Evolutionary conservation across 2,329 filamentous ascomycete genomes (phyloP).

Genomic region (Periconia sp.): DNA sequence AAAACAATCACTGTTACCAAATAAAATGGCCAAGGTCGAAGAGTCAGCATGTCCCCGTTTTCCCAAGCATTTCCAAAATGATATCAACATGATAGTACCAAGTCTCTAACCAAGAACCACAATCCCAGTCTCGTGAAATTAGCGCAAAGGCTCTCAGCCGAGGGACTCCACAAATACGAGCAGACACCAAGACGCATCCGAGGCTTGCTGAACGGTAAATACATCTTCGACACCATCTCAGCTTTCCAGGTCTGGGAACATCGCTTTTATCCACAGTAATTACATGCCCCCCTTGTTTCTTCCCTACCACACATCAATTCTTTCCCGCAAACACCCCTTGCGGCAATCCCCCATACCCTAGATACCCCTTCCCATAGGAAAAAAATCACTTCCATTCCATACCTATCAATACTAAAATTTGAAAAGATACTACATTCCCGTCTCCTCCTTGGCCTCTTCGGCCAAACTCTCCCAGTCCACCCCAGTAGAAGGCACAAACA

Average conservation of each 20-base stretch:
- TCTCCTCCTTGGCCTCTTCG: slow-evolving; percentile 16
- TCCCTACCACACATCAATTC: not conserved
- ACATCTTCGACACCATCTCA: slow-evolving; percentile 34
- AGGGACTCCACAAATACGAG: slow-evolving; percentile 40
- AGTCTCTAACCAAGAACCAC: not conserved
- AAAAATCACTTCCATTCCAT: not conserved
- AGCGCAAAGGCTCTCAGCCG: slow-evolving; percentile 43
- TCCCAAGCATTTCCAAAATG: too few relatives aligned
- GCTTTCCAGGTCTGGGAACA: slow-evolving; percentile 44
- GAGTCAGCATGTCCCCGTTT: not conserved
- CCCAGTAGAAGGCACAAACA: slow-evolving; percentile 20
- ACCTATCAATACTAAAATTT: slow-evolving; percentile 1
- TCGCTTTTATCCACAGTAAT: slow-evolving; percentile 38
- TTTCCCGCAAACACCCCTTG: not conserved
- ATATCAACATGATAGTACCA: not conserved
- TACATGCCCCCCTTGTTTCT: not conserved
- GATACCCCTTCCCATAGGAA: not conserved
- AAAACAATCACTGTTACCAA: not conserved
- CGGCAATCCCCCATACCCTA: not conserved
- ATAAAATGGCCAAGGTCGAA: not conserved
- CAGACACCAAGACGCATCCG: slow-evolving; percentile 34
- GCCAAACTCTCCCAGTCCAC: slow-evolving; percentile 17
- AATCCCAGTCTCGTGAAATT: slow-evolving; percentile 40
- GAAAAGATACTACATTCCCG: slow-evolving; percentile 33
- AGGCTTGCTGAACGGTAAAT: slow-evolving; percentile 34